Conservation (phyloP, 2,329 filamentous ascomycete genomes). For the Penicillium sp. region DNA sequence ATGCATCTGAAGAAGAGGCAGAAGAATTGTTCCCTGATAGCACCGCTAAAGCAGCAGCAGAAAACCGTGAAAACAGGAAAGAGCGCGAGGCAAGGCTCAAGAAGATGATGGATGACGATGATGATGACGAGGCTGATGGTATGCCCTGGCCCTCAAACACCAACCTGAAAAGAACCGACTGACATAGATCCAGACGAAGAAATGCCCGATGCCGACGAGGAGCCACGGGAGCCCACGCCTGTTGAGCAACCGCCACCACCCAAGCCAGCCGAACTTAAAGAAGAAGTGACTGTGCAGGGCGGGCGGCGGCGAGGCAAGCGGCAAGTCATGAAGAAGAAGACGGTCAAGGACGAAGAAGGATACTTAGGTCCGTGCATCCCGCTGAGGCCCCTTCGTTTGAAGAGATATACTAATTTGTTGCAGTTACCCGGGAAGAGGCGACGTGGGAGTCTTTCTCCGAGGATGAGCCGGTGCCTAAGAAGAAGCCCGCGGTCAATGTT, state of each 20-base stretch:
- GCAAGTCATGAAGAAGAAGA: constrained; percentile 83
- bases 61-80: constrained; percentile 52
- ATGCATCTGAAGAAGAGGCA: constrained; percentile 58
- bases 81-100: constrained; percentile 66
- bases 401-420: constrained; percentile 12
- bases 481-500: constrained; percentile 46
- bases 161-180: constrained; percentile 25
- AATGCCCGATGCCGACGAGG: constrained; percentile 56
- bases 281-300: constrained; percentile 55
- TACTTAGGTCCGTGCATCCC: constrained; percentile 66
- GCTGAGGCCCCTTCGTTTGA: not conserved
- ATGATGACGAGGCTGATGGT: constrained; percentile 35
- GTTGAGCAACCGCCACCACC: constrained; percentile 36
- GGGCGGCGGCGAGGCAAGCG: constrained; percentile 74
- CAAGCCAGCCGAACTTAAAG: constrained; percentile 50
- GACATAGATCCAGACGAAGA: constrained; percentile 51
- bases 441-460: constrained; percentile 94
- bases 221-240: constrained; percentile 39
- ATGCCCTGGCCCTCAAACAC: constrained; percentile 41
- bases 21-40: constrained; percentile 51
- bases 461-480: constrained; percentile 65
- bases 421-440: constrained; percentile 81
- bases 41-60: constrained; percentile 37
- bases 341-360: constrained; percentile 81
- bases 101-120: constrained; percentile 72